Conservation (phyloP, 805 yeast species). For the Candida succiphila region DNA sequence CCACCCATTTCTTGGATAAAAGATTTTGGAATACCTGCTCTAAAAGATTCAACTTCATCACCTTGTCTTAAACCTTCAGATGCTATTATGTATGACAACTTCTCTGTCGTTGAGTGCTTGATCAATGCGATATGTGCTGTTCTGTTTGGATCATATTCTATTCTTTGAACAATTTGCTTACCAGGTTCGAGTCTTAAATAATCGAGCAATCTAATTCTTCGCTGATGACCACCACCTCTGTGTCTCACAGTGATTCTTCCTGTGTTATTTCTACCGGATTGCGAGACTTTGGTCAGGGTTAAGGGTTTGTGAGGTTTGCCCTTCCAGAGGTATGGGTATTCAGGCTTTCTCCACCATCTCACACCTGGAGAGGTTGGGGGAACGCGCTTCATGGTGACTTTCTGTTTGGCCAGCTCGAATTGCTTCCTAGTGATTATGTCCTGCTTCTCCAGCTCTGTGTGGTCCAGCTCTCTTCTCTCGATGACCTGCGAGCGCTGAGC, state of each 20-base stretch:
- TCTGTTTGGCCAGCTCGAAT: slow-evolving; percentile 59
- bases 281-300: slow-evolving; percentile 61
- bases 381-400: slow-evolving; percentile 60
- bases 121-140: slow-evolving; percentile 87
- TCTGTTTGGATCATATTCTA: slow-evolving; percentile 94
- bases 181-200: slow-evolving; percentile 60
- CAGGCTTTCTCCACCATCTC: slow-evolving; percentile 81
- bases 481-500: too few relatives aligned
- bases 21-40: slow-evolving; percentile 76
- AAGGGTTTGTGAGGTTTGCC: slow-evolving; percentile 73
- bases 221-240: slow-evolving; percentile 94
- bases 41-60: slow-evolving; percentile 80
- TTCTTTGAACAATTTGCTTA: slow-evolving; percentile 68
- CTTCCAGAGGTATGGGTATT: slow-evolving; percentile 77
- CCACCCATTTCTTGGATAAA: slow-evolving; percentile 83
- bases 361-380: slow-evolving; percentile 83
- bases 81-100: slow-evolving; percentile 75
- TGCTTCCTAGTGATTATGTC: slow-evolving; percentile 66
- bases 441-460: slow-evolving; percentile 64
- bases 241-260: slow-evolving; percentile 90
- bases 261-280: slow-evolving; percentile 82
- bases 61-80: slow-evolving; percentile 91
- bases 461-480: slow-evolving; percentile 24
- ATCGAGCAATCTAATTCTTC: slow-evolving; percentile 79
- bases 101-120: slow-evolving; percentile 50